Percentiles rank a stretch among this genome's conserved stretches.
Conservation (phyloP, 495 filamentous ascomycete genomes). For the Parmelia sp. region DNA sequence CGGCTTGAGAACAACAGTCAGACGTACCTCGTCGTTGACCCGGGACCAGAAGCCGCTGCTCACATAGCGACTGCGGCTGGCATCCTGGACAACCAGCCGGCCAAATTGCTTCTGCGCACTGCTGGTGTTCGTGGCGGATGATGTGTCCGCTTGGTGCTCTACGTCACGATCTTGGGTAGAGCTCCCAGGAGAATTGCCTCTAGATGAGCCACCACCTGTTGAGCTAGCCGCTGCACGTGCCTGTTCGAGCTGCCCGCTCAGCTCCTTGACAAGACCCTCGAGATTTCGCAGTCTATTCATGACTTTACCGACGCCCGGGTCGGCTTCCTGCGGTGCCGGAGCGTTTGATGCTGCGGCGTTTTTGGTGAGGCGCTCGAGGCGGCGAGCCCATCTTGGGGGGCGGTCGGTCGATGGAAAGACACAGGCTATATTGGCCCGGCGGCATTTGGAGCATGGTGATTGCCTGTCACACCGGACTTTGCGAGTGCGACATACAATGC, state of each 20-base stretch:
- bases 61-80: constrained; percentile 10
- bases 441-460: constrained; percentile 3
- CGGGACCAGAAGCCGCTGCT: constrained; percentile 13
- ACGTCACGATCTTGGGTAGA: constrained; percentile 9
- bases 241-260: constrained; percentile 9
- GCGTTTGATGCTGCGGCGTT: constrained; percentile 1
- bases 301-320: not conserved
- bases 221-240: constrained; percentile 6
- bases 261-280: constrained; percentile 8
- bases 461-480: constrained; percentile 12
- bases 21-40: constrained; percentile 13
- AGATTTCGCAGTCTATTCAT: constrained; percentile 7
- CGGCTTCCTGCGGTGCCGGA: not conserved
- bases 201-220: constrained; percentile 1
- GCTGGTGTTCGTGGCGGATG: constrained; percentile 2
- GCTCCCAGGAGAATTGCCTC: constrained; percentile 8
- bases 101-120: constrained; percentile 8
- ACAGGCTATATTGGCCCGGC: constrained; percentile 2
- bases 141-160: constrained; percentile 6
- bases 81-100: constrained; percentile 11
- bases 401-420: constrained; percentile 6
- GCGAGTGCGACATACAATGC: constrained; percentile 3
- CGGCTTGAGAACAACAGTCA: not conserved
- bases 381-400: constrained; percentile 7
- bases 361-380: constrained; percentile 13